Evolutionary conservation across 257 asterid genomes (phyloP), one percentile per base, ranked within the genome.

Genomic region (Parsonsia alboflavescens): DNA sequence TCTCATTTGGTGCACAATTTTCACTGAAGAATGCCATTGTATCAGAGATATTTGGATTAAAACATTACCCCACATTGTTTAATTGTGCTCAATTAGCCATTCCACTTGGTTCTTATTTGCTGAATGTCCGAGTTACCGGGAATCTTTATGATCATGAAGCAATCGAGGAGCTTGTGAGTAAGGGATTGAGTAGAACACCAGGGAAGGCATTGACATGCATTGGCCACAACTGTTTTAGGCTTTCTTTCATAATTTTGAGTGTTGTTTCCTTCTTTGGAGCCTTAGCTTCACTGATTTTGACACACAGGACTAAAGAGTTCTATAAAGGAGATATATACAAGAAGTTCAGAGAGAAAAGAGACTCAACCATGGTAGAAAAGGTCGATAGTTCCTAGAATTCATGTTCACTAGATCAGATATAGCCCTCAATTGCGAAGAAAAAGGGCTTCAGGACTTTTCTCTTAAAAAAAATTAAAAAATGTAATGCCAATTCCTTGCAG

Each of bases 31-130:
- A 84, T 66, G 82, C 94, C 0, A 86, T 89, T 1, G 87, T 91
- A 8, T 89, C 94, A 0, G 97, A 91, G 82, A 83, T 89, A 46
- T 89, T 89, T 54, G 96, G 96, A 50, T 79, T 89, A 24, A 91
- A 91, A 41, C 81, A 84, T 59, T 88, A 84, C 74, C 84, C 94
- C 22, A 89, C 97, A 8, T 74, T 89, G 85, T 89, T 91, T 79
- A 91, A 89, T 28, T 89, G 91, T 74, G 97, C 92, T 0, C 96
- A 89, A 66, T 39, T 91, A 75, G 96, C 90, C 2, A 88, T 88
- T 71, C 97, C 96, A 0, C 76, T 89, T 44, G 96, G 97, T 12
- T 86, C 96, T 2, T 91, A 86, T 67, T 71, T 88, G 16, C 69
- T 91, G 73, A 91, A 91, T 73, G 97, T 85, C 30, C 84, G 72